Evolutionary conservation across 1,284 basidiomycete species (phyloP).

Genomic region (Ceratobasidium sp.): DNA sequence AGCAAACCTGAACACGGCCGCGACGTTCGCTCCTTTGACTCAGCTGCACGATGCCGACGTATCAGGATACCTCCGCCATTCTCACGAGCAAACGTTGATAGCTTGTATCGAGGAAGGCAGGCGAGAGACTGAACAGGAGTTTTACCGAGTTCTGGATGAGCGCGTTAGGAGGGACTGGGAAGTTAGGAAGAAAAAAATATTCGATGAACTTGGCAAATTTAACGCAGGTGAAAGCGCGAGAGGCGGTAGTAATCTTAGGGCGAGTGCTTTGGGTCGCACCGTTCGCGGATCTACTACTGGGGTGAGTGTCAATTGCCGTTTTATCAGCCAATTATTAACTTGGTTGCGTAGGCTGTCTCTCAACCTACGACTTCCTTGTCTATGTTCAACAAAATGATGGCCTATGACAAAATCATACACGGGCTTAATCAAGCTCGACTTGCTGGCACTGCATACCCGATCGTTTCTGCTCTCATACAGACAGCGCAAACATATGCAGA

Average conservation of each 20-base stretch:
- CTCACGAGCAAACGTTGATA: constrained; percentile 93
- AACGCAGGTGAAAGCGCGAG: constrained; percentile 43
- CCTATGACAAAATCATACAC: constrained; percentile 84
- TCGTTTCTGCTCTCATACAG: constrained; percentile 74
- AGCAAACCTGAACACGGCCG: constrained; percentile 80
- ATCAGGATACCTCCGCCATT: constrained; percentile 86
- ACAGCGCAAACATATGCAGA: constrained; percentile 69
- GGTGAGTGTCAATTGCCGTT: constrained; percentile 10
- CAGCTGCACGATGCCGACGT: constrained; percentile 92
- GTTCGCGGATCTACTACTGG: constrained; percentile 41
- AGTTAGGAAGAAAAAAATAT: constrained; percentile 85
- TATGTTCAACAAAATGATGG: constrained; percentile 95
- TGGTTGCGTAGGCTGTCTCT: constrained; percentile 42
- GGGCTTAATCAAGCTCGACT: constrained; percentile 79
- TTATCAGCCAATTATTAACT: constrained; percentile 7
- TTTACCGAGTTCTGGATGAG: constrained; percentile 82
- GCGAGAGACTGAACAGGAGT: constrained; percentile 85
- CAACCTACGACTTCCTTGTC: constrained; percentile 66
- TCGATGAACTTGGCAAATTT: constrained; percentile 85
- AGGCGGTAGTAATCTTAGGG: constrained; percentile 44
- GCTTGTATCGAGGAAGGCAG: constrained; percentile 92
- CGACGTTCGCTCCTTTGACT: constrained; percentile 90
- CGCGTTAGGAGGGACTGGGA: constrained; percentile 88
- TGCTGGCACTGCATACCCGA: constrained; percentile 75
- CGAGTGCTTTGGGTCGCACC: constrained; percentile 42